phyloP scores from a whole-genome alignment of 192 early-diverging fungal species.

The Coemansia brasiliensis region DNA sequence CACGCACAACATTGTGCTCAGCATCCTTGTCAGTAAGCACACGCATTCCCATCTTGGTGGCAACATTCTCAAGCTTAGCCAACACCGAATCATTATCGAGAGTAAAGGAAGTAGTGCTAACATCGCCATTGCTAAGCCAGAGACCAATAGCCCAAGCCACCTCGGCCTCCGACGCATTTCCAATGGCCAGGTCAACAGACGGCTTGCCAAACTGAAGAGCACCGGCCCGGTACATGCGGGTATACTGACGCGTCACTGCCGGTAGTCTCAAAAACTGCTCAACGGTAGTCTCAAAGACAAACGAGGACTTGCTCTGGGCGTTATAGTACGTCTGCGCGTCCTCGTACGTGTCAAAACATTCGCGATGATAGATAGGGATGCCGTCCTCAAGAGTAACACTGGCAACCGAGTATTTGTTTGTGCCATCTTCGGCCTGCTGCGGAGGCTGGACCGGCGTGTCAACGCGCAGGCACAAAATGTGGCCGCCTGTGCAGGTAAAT shows the following conservation, averaged over 20 bases:
- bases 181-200: constrained; percentile 17
- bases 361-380: not conserved
- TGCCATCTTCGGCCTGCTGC: not conserved
- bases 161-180: constrained; percentile 23
- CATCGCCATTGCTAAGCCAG: constrained; percentile 14
- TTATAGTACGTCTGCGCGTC: constrained; percentile 21
- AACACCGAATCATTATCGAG: not conserved
- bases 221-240: constrained; percentile 24
- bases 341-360: not conserved
- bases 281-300: constrained; percentile 32
- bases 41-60: constrained; percentile 27
- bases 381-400: constrained; percentile 8
- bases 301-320: constrained; percentile 11
- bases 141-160: constrained; percentile 36
- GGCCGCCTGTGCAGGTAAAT: constrained; percentile 42
- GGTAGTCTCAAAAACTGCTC: constrained; percentile 28
- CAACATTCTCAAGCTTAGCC: constrained; percentile 22
- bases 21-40: not conserved
- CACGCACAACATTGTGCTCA: not conserved
- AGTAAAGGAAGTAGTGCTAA: not conserved
- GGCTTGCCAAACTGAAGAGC: constrained; percentile 20
- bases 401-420: constrained; percentile 1
- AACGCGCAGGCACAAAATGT: constrained; percentile 35
- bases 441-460: constrained; percentile 14
- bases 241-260: constrained; percentile 11